These are phyloP conservation scores for Pulveroboletus sp. DNA, from an alignment of 768 basidiomycete species.

Conservation along the genomic window DNA sequence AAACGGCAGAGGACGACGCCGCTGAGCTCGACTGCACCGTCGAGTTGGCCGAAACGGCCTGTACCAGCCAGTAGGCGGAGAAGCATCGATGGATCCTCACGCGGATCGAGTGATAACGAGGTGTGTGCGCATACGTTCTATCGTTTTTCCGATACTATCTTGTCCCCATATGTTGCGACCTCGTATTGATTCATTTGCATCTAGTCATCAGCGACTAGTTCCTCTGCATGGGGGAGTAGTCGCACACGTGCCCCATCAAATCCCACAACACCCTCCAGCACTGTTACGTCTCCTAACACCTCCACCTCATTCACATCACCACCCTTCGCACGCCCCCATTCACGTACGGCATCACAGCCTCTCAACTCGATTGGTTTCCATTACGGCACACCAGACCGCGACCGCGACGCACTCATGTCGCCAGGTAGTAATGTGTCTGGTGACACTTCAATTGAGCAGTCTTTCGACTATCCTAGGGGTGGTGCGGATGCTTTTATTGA, in stretches of 20 bases:
- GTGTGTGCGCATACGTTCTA: slow-evolving; percentile 34
- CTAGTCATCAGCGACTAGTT: slow-evolving; percentile 35
- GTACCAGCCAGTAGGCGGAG: slow-evolving; percentile 61
- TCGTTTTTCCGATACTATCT: background rate
- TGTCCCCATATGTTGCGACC: background rate
- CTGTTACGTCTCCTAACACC: slow-evolving; percentile 38
- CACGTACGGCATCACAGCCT: slow-evolving; percentile 54
- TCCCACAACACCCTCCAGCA: slow-evolving; percentile 42
- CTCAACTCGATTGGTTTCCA: slow-evolving; percentile 37
- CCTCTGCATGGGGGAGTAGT: slow-evolving; percentile 41
- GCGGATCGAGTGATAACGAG: slow-evolving; percentile 65
- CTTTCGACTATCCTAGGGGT: slow-evolving; percentile 35
- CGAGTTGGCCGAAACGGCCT: slow-evolving; percentile 72
- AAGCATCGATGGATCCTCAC: slow-evolving; percentile 60
- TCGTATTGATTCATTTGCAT: slow-evolving; percentile 8
- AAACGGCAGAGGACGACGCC: slow-evolving; percentile 70
- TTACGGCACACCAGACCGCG: slow-evolving; percentile 39
- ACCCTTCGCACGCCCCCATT: slow-evolving; percentile 55
- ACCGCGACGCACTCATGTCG: slow-evolving; percentile 24
- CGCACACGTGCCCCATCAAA: slow-evolving; percentile 69
- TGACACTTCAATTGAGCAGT: slow-evolving; percentile 26
- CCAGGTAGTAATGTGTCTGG: slow-evolving; percentile 34
- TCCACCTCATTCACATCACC: slow-evolving; percentile 39
- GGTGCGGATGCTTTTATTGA: slow-evolving; percentile 40
- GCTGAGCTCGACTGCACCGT: slow-evolving; percentile 53